These are phyloP conservation scores for Colletotrichum sp. DNA, from an alignment of 2,329 filamentous ascomycete species.

Conservation along the genomic window DNA sequence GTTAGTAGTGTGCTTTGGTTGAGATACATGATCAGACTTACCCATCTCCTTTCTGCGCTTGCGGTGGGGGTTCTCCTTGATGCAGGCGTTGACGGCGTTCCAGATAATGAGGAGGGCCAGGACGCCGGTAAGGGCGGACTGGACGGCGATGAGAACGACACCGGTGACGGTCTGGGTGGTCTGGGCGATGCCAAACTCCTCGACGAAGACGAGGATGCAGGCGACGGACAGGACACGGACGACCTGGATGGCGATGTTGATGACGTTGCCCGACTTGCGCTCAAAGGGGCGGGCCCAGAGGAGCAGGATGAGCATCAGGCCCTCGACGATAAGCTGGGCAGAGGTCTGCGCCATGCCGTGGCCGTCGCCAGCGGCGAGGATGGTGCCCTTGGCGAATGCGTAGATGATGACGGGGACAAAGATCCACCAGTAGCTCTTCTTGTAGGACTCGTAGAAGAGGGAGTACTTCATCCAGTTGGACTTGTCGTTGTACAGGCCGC, in stretches of 20 bases:
- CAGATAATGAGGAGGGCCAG: slow-evolving; percentile 87
- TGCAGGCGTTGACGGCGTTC: slow-evolving; percentile 84
- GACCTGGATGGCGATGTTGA: slow-evolving; percentile 91
- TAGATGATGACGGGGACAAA: slow-evolving; percentile 91
- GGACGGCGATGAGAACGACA: slow-evolving; percentile 90
- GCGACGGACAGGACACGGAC: slow-evolving; percentile 88
- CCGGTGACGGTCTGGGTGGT: slow-evolving; percentile 95
- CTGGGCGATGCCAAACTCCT: slow-evolving; percentile 87
- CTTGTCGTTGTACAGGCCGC: slow-evolving; percentile 85
- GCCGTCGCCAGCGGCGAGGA: slow-evolving; percentile 85
- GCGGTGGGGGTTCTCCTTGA: slow-evolving; percentile 88
- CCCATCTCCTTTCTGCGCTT: slow-evolving; percentile 88
- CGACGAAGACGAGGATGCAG: slow-evolving; percentile 91
- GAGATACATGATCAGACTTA: slow-evolving; percentile 53
- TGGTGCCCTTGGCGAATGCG: slow-evolving; percentile 86
- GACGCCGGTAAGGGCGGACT: slow-evolving; percentile 81
- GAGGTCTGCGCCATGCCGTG: slow-evolving; percentile 83
- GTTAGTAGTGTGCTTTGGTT: slow-evolving; percentile 29
- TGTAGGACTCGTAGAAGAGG: slow-evolving; percentile 96
- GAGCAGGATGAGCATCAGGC: slow-evolving; percentile 77
- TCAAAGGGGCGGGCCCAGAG: slow-evolving; percentile 88
- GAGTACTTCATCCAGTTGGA: slow-evolving; percentile 93
- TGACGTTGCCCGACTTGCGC: slow-evolving; percentile 85
- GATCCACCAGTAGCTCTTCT: slow-evolving; percentile 95
- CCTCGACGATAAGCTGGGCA: slow-evolving; percentile 82